These are phyloP conservation scores for Exutisphaerella laricina DNA, from an alignment of 2,329 filamentous ascomycete species.

Conservation along the genomic window DNA sequence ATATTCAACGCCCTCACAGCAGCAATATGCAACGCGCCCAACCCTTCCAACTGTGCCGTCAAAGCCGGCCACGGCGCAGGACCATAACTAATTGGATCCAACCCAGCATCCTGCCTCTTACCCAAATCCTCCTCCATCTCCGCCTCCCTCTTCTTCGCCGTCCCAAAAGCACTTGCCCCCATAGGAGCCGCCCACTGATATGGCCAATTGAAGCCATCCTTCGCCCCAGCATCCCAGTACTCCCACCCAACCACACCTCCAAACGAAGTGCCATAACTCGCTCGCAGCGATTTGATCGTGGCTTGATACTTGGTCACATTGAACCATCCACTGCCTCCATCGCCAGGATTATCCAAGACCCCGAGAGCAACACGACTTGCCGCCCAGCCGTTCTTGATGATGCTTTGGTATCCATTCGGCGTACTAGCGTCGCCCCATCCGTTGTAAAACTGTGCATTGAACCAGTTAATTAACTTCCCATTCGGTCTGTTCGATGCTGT, in stretches of 20 bases:
- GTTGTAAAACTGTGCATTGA: constrained; percentile 25
- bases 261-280: constrained; percentile 20
- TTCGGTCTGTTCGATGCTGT: constrained; percentile 19
- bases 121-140: background rate
- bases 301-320: constrained; percentile 13
- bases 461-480: constrained; percentile 28
- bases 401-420: constrained; percentile 22
- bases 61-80: constrained; percentile 21
- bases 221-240: constrained; percentile 26
- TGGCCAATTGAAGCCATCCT: constrained; percentile 13
- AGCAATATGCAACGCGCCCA: constrained; percentile 11
- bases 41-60: constrained; percentile 12
- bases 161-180: constrained; percentile 12
- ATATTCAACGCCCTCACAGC: constrained; percentile 18
- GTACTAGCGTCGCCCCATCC: constrained; percentile 28
- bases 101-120: constrained; percentile 6
- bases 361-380: constrained; percentile 24
- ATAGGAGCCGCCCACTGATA: constrained; percentile 20
- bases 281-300: constrained; percentile 18
- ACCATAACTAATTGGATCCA: constrained; percentile 1
- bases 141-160: constrained; percentile 10
- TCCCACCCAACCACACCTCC: constrained; percentile 28
- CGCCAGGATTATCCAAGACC: constrained; percentile 20
- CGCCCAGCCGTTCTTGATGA: constrained; percentile 22
- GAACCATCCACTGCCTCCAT: constrained; percentile 27